A percentile compares a stretch with the other conserved stretches of the same genome.
Conservation (phyloP, 1,139 yeast species). For the Candida freyschussii region DNA sequence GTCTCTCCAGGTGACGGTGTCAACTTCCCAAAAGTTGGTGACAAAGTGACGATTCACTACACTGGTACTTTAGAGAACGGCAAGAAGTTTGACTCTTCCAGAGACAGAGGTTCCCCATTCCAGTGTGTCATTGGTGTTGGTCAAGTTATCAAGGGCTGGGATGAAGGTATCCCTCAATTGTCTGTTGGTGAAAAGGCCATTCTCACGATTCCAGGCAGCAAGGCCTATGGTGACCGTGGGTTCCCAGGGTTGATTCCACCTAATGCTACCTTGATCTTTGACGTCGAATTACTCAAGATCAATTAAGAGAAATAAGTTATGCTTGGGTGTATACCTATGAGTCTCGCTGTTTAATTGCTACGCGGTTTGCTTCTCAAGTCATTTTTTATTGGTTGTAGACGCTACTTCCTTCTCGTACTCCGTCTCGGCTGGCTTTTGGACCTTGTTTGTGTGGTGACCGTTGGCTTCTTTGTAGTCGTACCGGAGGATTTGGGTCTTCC, state of each 20-base stretch:
- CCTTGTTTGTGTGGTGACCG: constrained; percentile 10
- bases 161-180: constrained; percentile 72
- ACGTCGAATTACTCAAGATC: constrained; percentile 62
- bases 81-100: constrained; percentile 70
- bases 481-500: constrained; percentile 9
- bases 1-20: constrained; percentile 63
- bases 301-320: no score
- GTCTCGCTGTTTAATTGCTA: no score
- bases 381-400: no score
- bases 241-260: constrained; percentile 76
- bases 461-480: constrained; percentile 7
- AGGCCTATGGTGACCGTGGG: constrained; percentile 75
- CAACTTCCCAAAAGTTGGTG: constrained; percentile 83
- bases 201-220: constrained; percentile 67
- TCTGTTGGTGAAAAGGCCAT: constrained; percentile 84
- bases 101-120: constrained; percentile 59
- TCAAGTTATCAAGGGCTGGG: constrained; percentile 85
- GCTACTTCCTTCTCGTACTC: constrained; percentile 11
- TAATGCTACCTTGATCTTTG: constrained; percentile 59
- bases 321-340: no score
- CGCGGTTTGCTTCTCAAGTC: no score
- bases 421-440: constrained; percentile 14
- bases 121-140: constrained; percentile 68
- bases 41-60: constrained; percentile 81
- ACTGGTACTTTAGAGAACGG: constrained; percentile 67